A percentile compares a stretch with the other conserved stretches of the same genome.
Evolutionary conservation across 441 rosid species (phyloP).

Genomic region (Arabidopsis lyrata): DNA sequence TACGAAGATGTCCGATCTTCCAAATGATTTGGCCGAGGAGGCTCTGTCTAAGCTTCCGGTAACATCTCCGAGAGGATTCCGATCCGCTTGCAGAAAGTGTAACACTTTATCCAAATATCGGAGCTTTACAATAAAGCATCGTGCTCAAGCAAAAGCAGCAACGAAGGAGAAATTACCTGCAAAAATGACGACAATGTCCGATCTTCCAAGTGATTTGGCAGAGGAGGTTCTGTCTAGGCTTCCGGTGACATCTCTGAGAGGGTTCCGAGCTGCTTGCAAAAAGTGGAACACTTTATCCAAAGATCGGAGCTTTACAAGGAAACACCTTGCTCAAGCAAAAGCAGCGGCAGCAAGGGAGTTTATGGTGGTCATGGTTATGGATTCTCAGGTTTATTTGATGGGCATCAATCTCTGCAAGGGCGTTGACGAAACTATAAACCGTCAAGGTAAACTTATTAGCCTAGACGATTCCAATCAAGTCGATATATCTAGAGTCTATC

Average conservation of each 20-base stretch:
- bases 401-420: background rate
- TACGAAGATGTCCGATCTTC: background rate
- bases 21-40: too few relatives aligned
- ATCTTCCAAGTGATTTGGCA: slow-evolving; percentile 15
- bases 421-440: background rate
- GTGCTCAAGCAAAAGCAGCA: background rate
- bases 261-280: background rate
- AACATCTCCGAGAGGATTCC: background rate
- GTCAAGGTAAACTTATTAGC: background rate
- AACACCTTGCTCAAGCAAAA: background rate
- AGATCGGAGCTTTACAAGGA: background rate
- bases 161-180: background rate
- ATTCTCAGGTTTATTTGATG: background rate
- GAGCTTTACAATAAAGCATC: background rate
- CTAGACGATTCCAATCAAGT: background rate
- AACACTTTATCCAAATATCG: background rate
- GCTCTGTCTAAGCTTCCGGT: too few relatives aligned
- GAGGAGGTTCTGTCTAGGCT: background rate
- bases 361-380: background rate
- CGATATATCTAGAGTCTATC: background rate
- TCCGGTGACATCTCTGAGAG: background rate
- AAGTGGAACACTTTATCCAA: background rate
- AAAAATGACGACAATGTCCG: background rate
- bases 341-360: background rate
- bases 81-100: background rate